Evolutionary conservation across 2,329 filamentous ascomycete genomes (phyloP).

Genomic region (Nigrograna mackinnonii): DNA sequence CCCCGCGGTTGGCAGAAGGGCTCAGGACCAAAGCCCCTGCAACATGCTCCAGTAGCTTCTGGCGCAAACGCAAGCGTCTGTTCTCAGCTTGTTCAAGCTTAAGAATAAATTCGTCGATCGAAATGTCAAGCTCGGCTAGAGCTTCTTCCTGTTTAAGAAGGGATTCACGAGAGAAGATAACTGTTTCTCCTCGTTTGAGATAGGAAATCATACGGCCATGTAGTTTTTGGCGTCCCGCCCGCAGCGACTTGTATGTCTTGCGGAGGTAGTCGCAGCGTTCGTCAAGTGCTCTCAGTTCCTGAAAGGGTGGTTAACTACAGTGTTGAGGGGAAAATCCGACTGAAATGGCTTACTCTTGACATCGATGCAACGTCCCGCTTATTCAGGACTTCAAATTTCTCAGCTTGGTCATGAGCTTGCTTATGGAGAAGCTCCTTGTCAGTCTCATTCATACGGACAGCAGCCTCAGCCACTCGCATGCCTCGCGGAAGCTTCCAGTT

Average conservation of each 20-base stretch:
- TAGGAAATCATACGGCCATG: conserved; percentile 79
- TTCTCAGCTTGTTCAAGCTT: conserved; percentile 84
- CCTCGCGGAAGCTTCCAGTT: conserved; percentile 41
- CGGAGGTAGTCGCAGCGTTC: conserved; percentile 78
- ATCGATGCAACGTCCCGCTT: conserved; percentile 51
- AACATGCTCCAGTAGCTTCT: conserved; percentile 81
- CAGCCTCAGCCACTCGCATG: conserved; percentile 39
- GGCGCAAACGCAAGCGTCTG: conserved; percentile 71
- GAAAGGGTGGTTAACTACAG: conserved; percentile 19
- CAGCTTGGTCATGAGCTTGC: conserved; percentile 43
- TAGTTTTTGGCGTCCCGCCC: conserved; percentile 75
- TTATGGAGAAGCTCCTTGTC: conserved; percentile 42
- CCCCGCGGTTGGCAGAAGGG: conserved; percentile 23
- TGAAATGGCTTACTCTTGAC: conserved; percentile 58
- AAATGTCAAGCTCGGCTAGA: conserved; percentile 73
- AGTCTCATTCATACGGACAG: conserved; percentile 31
- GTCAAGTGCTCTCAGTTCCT: conserved; percentile 77
- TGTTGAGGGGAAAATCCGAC: no score
- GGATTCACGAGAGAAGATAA: conserved; percentile 73
- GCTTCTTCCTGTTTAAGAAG: conserved; percentile 82
- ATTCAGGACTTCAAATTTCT: conserved; percentile 45
- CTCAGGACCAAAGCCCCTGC: conserved; percentile 62
- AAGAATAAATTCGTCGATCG: conserved; percentile 78
- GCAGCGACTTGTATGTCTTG: conserved; percentile 74
- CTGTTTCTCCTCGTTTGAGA: conserved; percentile 69